Evolutionary conservation across 768 basidiomycete genomes (phyloP).

Genomic region (Mrakia frigida): DNA sequence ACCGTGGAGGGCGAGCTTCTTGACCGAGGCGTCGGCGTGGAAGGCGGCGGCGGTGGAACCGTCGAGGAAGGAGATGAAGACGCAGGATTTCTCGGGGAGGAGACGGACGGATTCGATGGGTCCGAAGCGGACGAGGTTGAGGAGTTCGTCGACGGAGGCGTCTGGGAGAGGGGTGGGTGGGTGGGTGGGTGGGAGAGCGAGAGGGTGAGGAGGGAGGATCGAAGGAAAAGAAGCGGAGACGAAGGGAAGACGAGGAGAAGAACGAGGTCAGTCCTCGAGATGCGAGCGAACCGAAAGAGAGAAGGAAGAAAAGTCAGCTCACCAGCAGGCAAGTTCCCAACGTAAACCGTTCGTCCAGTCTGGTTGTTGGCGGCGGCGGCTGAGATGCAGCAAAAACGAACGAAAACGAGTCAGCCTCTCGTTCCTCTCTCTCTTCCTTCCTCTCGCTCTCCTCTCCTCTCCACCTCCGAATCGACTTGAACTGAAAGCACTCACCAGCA

Average conservation of each 20-base stretch:
- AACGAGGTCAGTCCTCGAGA: too few relatives aligned
- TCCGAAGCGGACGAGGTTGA: conserved; percentile 96
- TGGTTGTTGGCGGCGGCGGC: conserved; percentile 57
- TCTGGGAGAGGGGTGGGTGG: conserved; percentile 46
- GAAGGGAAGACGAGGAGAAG: too few relatives aligned
- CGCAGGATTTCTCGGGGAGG: conserved; percentile 92
- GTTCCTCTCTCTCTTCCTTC: too few relatives aligned
- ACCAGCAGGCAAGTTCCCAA: conserved; percentile 85
- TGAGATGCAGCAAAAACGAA: conserved; percentile 53
- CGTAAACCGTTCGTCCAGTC: conserved; percentile 86
- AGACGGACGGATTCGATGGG: conserved; percentile 92
- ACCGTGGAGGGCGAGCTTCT: conserved; percentile 85
- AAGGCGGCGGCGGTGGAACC: conserved; percentile 88
- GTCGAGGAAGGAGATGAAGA: conserved; percentile 97
- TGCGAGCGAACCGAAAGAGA: too few relatives aligned
- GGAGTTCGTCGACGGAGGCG: conserved; percentile 93
- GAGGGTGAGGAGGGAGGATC: conserved; percentile 9
- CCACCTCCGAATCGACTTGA: too few relatives aligned
- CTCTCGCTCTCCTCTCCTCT: too few relatives aligned
- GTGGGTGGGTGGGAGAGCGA: background rate
- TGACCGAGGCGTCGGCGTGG: conserved; percentile 92
- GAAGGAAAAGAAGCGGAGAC: too few relatives aligned
- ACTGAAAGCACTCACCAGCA: conserved; percentile 26
- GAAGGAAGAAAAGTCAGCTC: too few relatives aligned
- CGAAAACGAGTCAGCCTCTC: background rate